Conservation (phyloP, 257 asterid genomes). For the Nicotiana obtusifolia region DNA sequence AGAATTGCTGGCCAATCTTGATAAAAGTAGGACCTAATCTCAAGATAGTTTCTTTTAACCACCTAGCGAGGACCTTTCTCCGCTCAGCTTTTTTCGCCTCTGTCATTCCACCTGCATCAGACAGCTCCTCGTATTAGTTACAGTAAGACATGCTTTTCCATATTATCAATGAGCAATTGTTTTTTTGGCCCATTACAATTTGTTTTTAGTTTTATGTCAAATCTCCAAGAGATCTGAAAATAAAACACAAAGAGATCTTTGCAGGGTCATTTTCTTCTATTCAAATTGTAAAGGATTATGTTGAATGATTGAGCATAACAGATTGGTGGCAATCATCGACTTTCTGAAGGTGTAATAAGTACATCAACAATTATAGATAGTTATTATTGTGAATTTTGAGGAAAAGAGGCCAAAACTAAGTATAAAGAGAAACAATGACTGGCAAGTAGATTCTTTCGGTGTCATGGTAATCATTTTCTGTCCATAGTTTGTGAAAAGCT, state of each 20-base stretch:
- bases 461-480: background rate
- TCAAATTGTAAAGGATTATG: no score
- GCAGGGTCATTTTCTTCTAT: no score
- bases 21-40: slow-evolving; percentile 97
- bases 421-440: background rate
- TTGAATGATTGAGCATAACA: background rate
- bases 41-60: slow-evolving; percentile 91
- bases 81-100: slow-evolving; percentile 57
- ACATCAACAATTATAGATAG: background rate
- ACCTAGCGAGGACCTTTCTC: slow-evolving; percentile 82
- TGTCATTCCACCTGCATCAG: slow-evolving; percentile 74
- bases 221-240: no score
- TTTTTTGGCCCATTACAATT: no score
- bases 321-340: background rate
- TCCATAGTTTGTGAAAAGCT: background rate
- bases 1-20: slow-evolving; percentile 97
- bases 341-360: background rate
- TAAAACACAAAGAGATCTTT: no score
- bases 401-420: background rate
- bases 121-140: slow-evolving; percentile 14
- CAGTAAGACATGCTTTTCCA: background rate
- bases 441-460: slow-evolving; percentile 2
- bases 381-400: background rate
- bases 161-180: background rate
- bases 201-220: no score